Conservation (phyloP, 768 basidiomycete genomes). For the Tricholoma furcatifolium region DNA sequence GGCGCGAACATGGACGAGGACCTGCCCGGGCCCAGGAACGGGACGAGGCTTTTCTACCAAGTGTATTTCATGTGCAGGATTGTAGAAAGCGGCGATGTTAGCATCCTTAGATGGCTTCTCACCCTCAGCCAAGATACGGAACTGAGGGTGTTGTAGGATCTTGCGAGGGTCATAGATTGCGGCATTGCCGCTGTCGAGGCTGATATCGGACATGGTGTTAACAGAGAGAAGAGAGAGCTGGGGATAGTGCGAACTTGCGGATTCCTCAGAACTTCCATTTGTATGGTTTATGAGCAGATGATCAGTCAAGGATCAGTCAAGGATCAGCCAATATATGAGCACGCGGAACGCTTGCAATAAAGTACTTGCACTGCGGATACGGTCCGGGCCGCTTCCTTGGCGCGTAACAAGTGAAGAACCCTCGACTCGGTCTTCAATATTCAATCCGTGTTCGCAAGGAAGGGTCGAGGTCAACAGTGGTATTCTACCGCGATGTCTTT, state of each 20-base stretch:
- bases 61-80: conserved; percentile 61
- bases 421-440: too few species aligned
- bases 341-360: background rate
- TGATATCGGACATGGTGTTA: conserved; percentile 25
- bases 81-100: conserved; percentile 66
- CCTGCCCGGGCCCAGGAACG: conserved; percentile 63
- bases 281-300: conserved; percentile 4
- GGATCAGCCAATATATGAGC: too few species aligned
- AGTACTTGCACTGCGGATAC: background rate
- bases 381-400: conserved; percentile 2
- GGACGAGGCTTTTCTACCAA: conserved; percentile 64
- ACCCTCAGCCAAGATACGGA: conserved; percentile 48
- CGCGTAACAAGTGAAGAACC: background rate
- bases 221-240: background rate
- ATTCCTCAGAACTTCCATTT: background rate
- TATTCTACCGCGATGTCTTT: too few species aligned
- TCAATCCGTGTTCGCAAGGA: too few species aligned
- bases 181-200: conserved; percentile 33
- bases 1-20: conserved; percentile 62
- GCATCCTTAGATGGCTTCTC: conserved; percentile 47
- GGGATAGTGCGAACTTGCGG: background rate
- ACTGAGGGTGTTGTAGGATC: conserved; percentile 53
- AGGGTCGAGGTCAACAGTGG: too few species aligned
- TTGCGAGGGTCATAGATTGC: conserved; percentile 55
- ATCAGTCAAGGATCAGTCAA: too few species aligned